phyloP scores from a whole-genome alignment of 306 rosid species.

The Cyamopsis tetragonoloba region DNA sequence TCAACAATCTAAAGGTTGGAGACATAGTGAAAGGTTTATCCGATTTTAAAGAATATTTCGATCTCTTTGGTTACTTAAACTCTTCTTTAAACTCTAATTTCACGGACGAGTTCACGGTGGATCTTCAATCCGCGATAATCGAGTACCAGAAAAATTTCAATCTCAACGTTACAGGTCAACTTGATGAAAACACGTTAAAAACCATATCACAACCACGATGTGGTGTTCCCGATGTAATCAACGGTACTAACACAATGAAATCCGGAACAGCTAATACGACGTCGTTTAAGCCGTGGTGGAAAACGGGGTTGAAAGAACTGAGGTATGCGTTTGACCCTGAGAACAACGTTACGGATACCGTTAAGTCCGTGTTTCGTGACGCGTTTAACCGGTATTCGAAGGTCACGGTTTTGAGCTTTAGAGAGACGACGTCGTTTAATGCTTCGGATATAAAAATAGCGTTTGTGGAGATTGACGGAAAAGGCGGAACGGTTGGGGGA shows the following conservation, averaged over 20 bases:
- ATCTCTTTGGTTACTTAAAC: neutral
- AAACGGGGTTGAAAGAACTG: neutral
- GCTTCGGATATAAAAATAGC: neutral
- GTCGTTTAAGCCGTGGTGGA: conserved; percentile 15
- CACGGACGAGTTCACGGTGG: neutral
- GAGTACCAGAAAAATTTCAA: neutral
- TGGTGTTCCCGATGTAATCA: conserved; percentile 2
- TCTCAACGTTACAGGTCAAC: neutral
- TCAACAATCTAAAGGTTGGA: neutral
- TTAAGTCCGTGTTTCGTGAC: neutral
- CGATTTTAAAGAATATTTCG: neutral
- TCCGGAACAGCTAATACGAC: neutral
- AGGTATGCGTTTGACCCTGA: neutral
- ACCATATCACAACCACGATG: neutral
- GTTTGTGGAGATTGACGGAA: neutral
- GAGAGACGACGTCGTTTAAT: neutral
- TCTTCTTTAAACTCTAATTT: neutral
- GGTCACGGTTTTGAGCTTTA: neutral
- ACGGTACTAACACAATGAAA: conserved; percentile 8
- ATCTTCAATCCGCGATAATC: neutral
- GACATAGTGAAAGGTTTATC: neutral
- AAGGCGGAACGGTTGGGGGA: neutral
- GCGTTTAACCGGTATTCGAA: conserved; percentile 12
- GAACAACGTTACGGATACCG: neutral
- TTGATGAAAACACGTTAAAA: neutral